Evolutionary conservation across 2,329 filamentous ascomycete genomes (phyloP).

Genomic region (Stagonosporopsis rhizophila): DNA sequence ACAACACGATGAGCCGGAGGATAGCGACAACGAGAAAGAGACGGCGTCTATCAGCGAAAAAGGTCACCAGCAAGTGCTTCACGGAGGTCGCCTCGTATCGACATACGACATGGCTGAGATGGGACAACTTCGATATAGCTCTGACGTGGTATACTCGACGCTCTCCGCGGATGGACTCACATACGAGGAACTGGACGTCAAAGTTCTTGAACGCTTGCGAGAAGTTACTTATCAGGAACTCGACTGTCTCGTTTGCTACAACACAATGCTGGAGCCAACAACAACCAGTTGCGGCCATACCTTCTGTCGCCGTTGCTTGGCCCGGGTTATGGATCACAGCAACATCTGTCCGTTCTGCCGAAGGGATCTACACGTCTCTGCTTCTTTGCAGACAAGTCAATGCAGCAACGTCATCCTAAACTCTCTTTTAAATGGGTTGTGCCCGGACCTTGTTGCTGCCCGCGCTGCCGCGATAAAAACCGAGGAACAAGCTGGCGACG

Average conservation of each 20-base stretch:
- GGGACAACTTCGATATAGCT: conserved; percentile 65
- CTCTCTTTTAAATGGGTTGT: conserved; percentile 71
- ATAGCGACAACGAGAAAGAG: conserved; percentile 49
- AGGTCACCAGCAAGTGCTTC: conserved; percentile 53
- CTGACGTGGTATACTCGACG: conserved; percentile 61
- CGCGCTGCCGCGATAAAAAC: conserved; percentile 63
- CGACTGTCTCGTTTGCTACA: conserved; percentile 89
- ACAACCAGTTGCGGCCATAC: conserved; percentile 90
- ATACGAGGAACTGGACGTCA: conserved; percentile 54
- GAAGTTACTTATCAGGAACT: conserved; percentile 71
- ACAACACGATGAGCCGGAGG: conserved; percentile 41
- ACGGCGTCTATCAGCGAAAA: conserved; percentile 30
- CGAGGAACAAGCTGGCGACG: conserved; percentile 64
- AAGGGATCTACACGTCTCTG: conserved; percentile 63
- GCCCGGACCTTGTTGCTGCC: conserved; percentile 66
- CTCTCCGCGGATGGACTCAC: conserved; percentile 48
- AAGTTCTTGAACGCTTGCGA: conserved; percentile 65
- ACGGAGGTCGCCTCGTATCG: conserved; percentile 68
- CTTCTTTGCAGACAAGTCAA: conserved; percentile 55
- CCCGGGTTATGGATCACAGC: conserved; percentile 77
- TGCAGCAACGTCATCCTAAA: conserved; percentile 69
- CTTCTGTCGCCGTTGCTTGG: conserved; percentile 81
- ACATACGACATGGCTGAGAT: conserved; percentile 71
- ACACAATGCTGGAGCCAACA: conserved; percentile 78
- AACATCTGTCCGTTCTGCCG: conserved; percentile 83